Evolutionary conservation across 495 filamentous ascomycete genomes (phyloP), one percentile per base, ranked within the genome.

Genomic region (Penicillium steckii): DNA sequence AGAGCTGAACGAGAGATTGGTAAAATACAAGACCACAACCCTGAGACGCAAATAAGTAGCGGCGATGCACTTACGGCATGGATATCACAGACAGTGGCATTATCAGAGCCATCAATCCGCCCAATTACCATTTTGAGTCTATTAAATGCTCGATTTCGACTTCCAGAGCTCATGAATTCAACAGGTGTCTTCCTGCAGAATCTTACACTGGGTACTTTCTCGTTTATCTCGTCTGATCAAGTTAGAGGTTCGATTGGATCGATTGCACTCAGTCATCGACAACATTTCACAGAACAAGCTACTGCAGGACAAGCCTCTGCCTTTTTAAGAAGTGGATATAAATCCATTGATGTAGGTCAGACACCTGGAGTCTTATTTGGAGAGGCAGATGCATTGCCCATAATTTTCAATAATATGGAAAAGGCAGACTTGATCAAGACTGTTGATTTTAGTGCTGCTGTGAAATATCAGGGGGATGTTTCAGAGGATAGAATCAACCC

Each of bases 331-430:
- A 22, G 19, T 27, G 33, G 40, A n/a, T 33, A 32, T 5, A 25
- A 32, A 7, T 50, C 50, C 44, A 53, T 58, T 8, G 50, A 53
- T 9, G 18, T 32, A 1, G 23, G 17, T 2, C 24, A 21, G 12
- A 32, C 4, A 3, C 55, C 50, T 2, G 48, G 46, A 8, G 18
- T 58, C 9, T 15, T 53, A 2, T 58, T 50, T 17, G 55, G 55
- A 1, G 33, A 49, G 15, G 7, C 50, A 12, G n/a, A 53, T 17
- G 42, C 30, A 10, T 33, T 50, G 12, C 25, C 27, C 0, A 43
- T 58, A 12, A 2, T 58, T 25, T 35, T 58, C 25, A 58, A 58
- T 35, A 58, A 58, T 25, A 32, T 58, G 18, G 46, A 32, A 32
- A 58, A 58, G 42, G 42, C 42, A 1, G 50, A 53, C 3, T 41